Evolutionary conservation across 169 alveolate species (phyloP).

Genomic region (Miamiensis avidus): DNA sequence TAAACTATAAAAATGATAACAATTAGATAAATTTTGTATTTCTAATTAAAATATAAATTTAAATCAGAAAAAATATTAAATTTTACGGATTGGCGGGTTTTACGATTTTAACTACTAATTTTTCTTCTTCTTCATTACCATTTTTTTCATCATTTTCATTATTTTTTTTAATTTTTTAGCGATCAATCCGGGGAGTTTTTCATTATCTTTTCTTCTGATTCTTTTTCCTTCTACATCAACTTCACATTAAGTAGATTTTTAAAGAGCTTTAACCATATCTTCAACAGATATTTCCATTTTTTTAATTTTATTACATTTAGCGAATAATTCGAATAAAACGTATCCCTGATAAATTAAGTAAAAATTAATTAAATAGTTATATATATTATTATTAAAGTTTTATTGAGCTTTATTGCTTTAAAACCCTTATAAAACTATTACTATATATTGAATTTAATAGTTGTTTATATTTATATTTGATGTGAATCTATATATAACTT

Average conservation of each 20-base stretch:
- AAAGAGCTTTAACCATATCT: slow-evolving; percentile 53
- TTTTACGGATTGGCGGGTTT: slow-evolving; percentile 34
- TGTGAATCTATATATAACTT: not conserved
- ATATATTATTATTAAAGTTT: not conserved
- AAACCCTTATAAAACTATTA: not conserved
- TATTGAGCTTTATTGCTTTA: not conserved
- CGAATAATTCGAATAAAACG: slow-evolving; percentile 49
- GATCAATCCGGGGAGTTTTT: slow-evolving; percentile 63
- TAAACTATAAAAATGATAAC: slow-evolving; percentile 16
- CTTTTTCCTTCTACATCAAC: slow-evolving; percentile 47
- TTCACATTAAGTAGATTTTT: slow-evolving; percentile 61
- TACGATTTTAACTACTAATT: slow-evolving; percentile 38
- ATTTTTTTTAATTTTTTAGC: slow-evolving; percentile 23
- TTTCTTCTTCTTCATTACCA: slow-evolving; percentile 45
- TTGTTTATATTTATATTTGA: not conserved
- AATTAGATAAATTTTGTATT: slow-evolving; percentile 5
- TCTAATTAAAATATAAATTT: too few species aligned
- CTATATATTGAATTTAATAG: too few species aligned
- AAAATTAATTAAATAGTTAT: not conserved
- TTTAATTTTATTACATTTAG: slow-evolving; percentile 79
- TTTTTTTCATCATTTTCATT: slow-evolving; percentile 46
- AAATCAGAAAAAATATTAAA: too few species aligned
- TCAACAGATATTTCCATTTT: slow-evolving; percentile 50
- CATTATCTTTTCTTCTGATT: slow-evolving; percentile 71
- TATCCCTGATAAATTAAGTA: slow-evolving; percentile 46